phyloP scores from a whole-genome alignment of 169 alveolate species.

The Eimeria sp. region DNA sequence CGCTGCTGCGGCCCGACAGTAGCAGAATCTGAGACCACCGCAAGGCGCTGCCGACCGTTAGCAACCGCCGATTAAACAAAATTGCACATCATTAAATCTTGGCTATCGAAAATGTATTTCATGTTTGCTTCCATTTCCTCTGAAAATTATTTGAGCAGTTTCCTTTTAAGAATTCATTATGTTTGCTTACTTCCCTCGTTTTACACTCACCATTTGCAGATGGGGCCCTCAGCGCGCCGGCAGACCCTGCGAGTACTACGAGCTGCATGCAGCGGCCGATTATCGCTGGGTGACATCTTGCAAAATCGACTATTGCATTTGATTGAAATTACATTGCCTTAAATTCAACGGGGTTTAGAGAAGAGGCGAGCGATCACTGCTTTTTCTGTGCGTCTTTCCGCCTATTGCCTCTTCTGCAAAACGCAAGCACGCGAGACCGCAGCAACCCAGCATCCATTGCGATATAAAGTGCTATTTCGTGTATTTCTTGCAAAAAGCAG shows the following conservation, averaged over 20 bases:
- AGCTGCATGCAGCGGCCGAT: constrained; percentile 33
- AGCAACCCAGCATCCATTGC: neutral
- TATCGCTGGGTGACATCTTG: neutral
- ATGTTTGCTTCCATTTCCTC: neutral
- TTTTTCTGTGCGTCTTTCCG: neutral
- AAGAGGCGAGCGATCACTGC: neutral
- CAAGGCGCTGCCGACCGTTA: constrained; percentile 43
- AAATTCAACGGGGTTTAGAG: neutral
- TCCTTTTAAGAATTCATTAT: no score
- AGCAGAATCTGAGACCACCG: constrained; percentile 35
- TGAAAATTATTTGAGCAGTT: neutral
- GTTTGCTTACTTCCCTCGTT: neutral
- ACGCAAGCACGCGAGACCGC: neutral
- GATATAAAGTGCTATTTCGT: neutral
- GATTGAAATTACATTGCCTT: neutral
- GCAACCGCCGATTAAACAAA: neutral
- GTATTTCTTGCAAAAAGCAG: neutral
- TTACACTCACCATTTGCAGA: neutral
- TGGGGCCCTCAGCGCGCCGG: constrained; percentile 61
- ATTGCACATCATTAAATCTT: neutral
- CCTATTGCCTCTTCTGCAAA: neutral
- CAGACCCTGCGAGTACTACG: neutral
- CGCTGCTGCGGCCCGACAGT: constrained; percentile 50
- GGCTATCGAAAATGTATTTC: neutral
- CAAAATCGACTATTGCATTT: neutral